Evolutionary conservation across 2,329 filamentous ascomycete species (phyloP).

Genomic region (Ceratocystis huliohia): DNA sequence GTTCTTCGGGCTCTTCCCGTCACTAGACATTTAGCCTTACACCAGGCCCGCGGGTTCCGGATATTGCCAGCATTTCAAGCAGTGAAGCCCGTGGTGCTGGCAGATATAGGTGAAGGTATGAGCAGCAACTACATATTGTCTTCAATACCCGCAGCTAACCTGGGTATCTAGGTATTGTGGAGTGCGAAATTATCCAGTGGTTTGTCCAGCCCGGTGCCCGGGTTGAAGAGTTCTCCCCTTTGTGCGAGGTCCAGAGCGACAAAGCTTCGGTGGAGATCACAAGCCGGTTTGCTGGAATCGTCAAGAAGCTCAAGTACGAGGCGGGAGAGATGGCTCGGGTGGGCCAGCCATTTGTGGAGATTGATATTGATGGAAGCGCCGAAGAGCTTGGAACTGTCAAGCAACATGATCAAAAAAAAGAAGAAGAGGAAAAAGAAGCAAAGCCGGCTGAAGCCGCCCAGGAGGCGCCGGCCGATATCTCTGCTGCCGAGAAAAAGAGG

Average conservation of each 20-base stretch:
- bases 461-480: slow-evolving; percentile 27
- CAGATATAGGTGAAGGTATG: slow-evolving; percentile 74
- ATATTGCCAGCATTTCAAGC: slow-evolving; percentile 34
- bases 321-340: slow-evolving; percentile 93
- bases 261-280: slow-evolving; percentile 89
- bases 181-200: slow-evolving; percentile 99
- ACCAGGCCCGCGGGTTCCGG: not conserved
- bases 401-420: no score
- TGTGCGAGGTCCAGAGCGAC: slow-evolving; percentile 97
- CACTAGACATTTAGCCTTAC: not conserved
- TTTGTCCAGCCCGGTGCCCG: slow-evolving; percentile 92
- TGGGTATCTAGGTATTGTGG: slow-evolving; percentile 62
- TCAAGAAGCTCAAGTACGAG: slow-evolving; percentile 93
- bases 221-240: slow-evolving; percentile 93
- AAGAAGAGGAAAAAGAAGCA: slow-evolving; percentile 13
- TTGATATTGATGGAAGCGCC: slow-evolving; percentile 74
- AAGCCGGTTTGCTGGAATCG: slow-evolving; percentile 84
- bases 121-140: slow-evolving; percentile 11
- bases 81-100: slow-evolving; percentile 68
- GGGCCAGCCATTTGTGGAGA: slow-evolving; percentile 86
- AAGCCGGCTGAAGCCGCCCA: slow-evolving; percentile 19
- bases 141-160: not conserved
- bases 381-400: slow-evolving; percentile 13
- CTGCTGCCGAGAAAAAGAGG: slow-evolving; percentile 25
- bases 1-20: slow-evolving; percentile 29